Conservation (phyloP, 768 basidiomycete species). For the Trametes meyenii region DNA sequence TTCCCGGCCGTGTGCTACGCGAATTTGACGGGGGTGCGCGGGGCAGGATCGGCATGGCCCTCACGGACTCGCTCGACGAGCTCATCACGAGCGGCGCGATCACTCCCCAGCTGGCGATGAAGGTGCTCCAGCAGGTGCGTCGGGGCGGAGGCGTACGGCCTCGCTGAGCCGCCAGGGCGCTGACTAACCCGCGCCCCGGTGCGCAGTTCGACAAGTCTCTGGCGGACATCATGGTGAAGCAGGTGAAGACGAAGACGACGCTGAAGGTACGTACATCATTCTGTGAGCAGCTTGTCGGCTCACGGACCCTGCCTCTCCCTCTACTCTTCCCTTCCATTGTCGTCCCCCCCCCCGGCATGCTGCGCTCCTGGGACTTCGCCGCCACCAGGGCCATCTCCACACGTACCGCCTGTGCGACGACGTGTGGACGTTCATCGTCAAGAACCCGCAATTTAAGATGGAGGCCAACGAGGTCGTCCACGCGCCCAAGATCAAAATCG, state of each 20-base stretch:
- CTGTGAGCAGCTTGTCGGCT: slow-evolving; percentile 13
- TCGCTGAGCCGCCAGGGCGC: background rate
- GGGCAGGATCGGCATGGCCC: slow-evolving; percentile 89
- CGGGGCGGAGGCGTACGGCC: no score
- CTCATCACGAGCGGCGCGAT: slow-evolving; percentile 96
- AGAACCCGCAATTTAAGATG: slow-evolving; percentile 94
- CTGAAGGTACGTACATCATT: slow-evolving; percentile 65
- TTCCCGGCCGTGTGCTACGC: background rate
- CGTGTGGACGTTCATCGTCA: slow-evolving; percentile 98
- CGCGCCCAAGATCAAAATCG: slow-evolving; percentile 89
- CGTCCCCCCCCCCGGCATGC: background rate
- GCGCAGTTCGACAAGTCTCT: slow-evolving; percentile 93
- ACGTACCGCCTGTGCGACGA: slow-evolving; percentile 95
- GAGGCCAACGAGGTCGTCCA: slow-evolving; percentile 81
- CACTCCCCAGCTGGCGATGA: slow-evolving; percentile 97
- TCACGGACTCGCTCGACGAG: slow-evolving; percentile 98
- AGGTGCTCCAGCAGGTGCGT: slow-evolving; percentile 91
- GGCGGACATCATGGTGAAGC: slow-evolving; percentile 89
- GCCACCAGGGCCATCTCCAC: slow-evolving; percentile 72
- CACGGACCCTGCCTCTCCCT: background rate
- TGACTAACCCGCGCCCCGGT: background rate
- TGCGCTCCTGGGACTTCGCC: background rate
- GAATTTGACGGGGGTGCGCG: slow-evolving; percentile 16
- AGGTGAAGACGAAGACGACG: slow-evolving; percentile 93
- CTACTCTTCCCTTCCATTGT: background rate